Evolutionary conservation across 163 green algal genomes (phyloP), one percentile per base, ranked within the genome.

Genomic region (Prototheca cutis): DNA sequence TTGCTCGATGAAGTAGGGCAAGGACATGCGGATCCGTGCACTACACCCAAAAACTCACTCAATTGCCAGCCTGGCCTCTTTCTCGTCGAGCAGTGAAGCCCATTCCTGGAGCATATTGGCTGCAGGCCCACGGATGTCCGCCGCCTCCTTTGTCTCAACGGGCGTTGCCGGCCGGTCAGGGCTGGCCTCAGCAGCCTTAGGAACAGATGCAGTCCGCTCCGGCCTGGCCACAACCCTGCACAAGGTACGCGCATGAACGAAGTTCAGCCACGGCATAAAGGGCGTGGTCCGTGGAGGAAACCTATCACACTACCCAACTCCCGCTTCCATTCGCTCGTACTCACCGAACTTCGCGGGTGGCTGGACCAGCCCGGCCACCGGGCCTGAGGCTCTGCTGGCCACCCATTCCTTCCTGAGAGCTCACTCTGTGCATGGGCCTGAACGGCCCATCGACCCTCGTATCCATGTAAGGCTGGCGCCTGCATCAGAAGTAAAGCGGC

Each of bases 361-460:
- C 10, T 40, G 58, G 71, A 33, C 33, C 71, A 29, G 52, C 67
- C 48, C 73, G 61, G 47, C 66, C 76, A 49, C 62, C 55, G 52
- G 71, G 70, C 21, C 62, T 34, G 32, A 68, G 58, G 53, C 52
- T 66, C 51, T 60, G 54, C 3, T 39, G 60, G n/a, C 39, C 40
- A 0, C 62, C 57, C 29, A 72, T 49, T 33, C 68, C 58, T 36
- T 83, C 75, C 48, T 77, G 57, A 29, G 36, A 58, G 36, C 47
- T 48, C 18, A 58, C 61, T 30, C 71, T 52, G 23, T 58, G 51
- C 75, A 85, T 83, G n/a, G 73, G 32, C 0, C 75, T 64, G 48
- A 83, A 74, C 15, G 78, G 78, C 3, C 42, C 71, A 32, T 85
- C 78, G 8, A 83, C 65, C 5, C 62, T 57, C 56, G 72, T 65